Conservation (phyloP, 2,329 filamentous ascomycete species). For the Helotiales sp. region DNA sequence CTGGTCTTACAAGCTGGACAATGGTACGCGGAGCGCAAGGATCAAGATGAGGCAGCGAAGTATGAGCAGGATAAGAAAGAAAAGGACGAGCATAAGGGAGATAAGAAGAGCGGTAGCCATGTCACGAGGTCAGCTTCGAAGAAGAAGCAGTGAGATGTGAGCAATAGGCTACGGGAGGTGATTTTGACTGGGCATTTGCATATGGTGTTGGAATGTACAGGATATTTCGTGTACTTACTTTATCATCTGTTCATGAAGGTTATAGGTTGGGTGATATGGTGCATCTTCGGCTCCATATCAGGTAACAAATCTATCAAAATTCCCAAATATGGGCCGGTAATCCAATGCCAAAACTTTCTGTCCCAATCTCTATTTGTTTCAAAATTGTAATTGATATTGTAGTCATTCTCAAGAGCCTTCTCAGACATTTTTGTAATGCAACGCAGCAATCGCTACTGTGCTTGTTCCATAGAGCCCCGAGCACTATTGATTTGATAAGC, state of each 20-base stretch:
- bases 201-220: not conserved
- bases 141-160: slow-evolving; percentile 40
- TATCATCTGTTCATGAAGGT: not conserved
- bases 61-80: slow-evolving; percentile 55
- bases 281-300: not conserved
- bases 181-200: not conserved
- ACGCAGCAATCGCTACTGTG: too few species aligned
- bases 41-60: slow-evolving; percentile 74
- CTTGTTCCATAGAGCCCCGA: too few species aligned
- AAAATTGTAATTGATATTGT: too few species aligned
- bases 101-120: slow-evolving; percentile 30
- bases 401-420: too few species aligned
- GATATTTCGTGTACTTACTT: not conserved
- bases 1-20: slow-evolving; percentile 92
- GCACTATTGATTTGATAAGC: too few species aligned
- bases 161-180: too few species aligned
- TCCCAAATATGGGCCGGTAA: too few species aligned
- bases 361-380: too few species aligned
- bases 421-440: too few species aligned
- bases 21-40: slow-evolving; percentile 97
- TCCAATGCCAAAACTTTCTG: too few species aligned
- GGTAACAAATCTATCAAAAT: not conserved
- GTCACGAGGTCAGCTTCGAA: slow-evolving; percentile 34
- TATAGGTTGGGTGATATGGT: not conserved
- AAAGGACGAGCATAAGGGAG: slow-evolving; percentile 43